Evolutionary conservation across 139 green algal species (phyloP).

Genomic region (Chlamydomonas eustigma): DNA sequence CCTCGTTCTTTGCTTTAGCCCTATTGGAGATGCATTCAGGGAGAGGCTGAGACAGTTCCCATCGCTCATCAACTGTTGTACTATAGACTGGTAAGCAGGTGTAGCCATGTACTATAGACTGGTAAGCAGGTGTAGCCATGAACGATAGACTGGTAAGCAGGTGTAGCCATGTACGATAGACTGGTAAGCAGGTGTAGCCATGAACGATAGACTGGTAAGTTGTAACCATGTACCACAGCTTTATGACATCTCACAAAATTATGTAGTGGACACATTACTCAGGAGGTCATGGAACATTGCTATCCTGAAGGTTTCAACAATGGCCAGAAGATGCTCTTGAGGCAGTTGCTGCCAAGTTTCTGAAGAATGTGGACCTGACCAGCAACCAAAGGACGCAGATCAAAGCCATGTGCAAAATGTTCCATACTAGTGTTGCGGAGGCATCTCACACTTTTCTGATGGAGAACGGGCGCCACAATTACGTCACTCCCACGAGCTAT

Average conservation of each 20-base stretch:
- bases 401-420: constrained; percentile 32
- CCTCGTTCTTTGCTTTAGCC: constrained; percentile 70
- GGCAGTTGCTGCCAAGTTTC: constrained; percentile 69
- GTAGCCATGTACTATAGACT: constrained; percentile 79
- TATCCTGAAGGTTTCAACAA: neutral
- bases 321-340: constrained; percentile 54
- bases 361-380: constrained; percentile 41
- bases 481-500: constrained; percentile 80
- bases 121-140: constrained; percentile 76
- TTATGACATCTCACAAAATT: no score
- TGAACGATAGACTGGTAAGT: no score
- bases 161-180: neutral
- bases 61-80: constrained; percentile 76
- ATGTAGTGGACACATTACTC: neutral
- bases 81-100: constrained; percentile 41
- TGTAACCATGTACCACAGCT: no score
- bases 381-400: constrained; percentile 11
- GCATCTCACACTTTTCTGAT: constrained; percentile 27
- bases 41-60: constrained; percentile 56
- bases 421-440: constrained; percentile 36
- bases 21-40: constrained; percentile 65
- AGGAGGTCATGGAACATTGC: no score
- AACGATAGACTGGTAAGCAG: constrained; percentile 71
- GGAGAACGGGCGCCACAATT: constrained; percentile 63
- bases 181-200: no score